These are phyloP conservation scores for Colletotrichum tropicicola DNA, from an alignment of 2,329 filamentous ascomycete species.

Conservation along the genomic window DNA sequence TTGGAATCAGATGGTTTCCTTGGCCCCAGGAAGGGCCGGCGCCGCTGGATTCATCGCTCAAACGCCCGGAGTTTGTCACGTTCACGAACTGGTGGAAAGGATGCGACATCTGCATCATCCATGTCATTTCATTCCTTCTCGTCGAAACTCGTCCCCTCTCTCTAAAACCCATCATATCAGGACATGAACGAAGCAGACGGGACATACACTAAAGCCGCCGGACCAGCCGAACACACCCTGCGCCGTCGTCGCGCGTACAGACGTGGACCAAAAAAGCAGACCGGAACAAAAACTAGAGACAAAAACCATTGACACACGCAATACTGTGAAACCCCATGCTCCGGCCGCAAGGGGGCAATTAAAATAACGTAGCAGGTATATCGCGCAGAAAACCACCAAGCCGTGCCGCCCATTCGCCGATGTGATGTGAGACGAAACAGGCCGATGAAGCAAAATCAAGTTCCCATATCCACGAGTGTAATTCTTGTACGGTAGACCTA, in stretches of 20 bases:
- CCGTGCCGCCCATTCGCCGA: conserved; percentile 4
- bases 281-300: not conserved
- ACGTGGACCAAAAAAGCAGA: conserved; percentile 10
- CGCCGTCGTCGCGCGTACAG: conserved; percentile 21
- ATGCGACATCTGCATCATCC: conserved; percentile 15
- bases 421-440: not conserved
- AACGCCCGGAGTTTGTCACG: not conserved
- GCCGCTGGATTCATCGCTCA: not conserved
- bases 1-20: not conserved
- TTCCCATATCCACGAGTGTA: conserved; percentile 25
- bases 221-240: conserved; percentile 35
- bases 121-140: conserved; percentile 24
- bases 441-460: conserved; percentile 14
- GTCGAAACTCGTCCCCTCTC: conserved; percentile 3
- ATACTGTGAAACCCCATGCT: not conserved
- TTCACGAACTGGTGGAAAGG: not conserved
- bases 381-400: conserved; percentile 16
- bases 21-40: not conserved
- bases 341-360: conserved; percentile 15
- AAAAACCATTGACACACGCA: not conserved
- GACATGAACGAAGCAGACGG: conserved; percentile 13
- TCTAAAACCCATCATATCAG: conserved; percentile 22
- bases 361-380: conserved; percentile 28
- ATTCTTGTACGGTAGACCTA: conserved; percentile 13
- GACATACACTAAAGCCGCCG: conserved; percentile 31